Evolutionary conservation across 129 eudicot species (phyloP), one percentile per base, ranked within the genome.

Genomic region (Kitagawia praeruptora): DNA sequence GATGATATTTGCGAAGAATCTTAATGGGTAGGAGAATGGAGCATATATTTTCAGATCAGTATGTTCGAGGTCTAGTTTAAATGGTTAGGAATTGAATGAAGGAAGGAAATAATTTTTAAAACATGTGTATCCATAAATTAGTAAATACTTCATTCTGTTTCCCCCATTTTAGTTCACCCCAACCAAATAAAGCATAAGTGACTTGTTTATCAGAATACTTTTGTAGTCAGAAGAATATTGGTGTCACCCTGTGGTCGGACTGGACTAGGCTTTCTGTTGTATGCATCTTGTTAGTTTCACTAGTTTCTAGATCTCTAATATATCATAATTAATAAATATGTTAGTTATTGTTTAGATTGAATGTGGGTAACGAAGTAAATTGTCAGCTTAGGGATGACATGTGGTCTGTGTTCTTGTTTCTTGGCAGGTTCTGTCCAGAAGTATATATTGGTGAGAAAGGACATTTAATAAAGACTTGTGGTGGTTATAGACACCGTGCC

Each of bases 381-480:
- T 41, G 28, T 53, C 72, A 51, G 58, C 13, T 61, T 72, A 41
- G 14, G 39, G 67, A 74, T 27, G n/a, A 42, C 34, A 41, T 31
- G 53, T 45, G 42, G 12, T 44, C 63, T 77, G 41, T 77, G 39
- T 71, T 67, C 58, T 79, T 61, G 42, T 47, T 78, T 48, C 8
- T 53, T 53, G 79, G 71, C 95, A 96, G 98, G 82, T 84, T 79
- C 72, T 92, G 98, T 83, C 87, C 96, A 41, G 99, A 96, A 86
- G 97, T 90, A 67, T 90, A 87, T 84, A 79, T 92, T 8, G 98
- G 97, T 21, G 91, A 92, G 70, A 78, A 78, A 78, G 99, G 99
- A 77, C 99, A 96, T 69, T 58, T 83, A 75, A 96, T 96, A 42
- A 86, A 83, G 82, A 87, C 95, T 40, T 96, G 99, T 76, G 81